phyloP scores from a whole-genome alignment of 2,329 filamentous ascomycete species.

The Leptographium procerum region DNA sequence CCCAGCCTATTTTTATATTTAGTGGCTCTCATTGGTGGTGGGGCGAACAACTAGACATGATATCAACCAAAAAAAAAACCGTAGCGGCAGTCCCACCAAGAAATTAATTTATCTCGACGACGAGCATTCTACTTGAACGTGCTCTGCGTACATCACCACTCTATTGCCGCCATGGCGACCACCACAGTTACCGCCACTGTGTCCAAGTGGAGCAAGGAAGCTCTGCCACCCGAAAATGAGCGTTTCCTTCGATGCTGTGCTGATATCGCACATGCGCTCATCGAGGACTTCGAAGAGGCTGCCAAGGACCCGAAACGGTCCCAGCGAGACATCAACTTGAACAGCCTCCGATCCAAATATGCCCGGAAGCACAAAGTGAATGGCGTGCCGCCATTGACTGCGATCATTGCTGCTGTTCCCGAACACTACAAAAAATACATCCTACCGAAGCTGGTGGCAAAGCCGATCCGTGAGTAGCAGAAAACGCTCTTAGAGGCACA shows the following conservation, averaged over 20 bases:
- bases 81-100: neutral
- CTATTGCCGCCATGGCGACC: neutral
- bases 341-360: conserved; percentile 73
- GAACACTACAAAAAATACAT: conserved; percentile 99
- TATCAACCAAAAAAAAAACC: neutral
- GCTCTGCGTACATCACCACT: too few relatives aligned
- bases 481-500: neutral
- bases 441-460: conserved; percentile 87
- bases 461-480: conserved; percentile 64
- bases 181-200: conserved; percentile 33
- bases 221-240: conserved; percentile 80
- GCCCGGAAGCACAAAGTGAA: conserved; percentile 86
- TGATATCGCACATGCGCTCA: conserved; percentile 85
- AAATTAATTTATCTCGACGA: neutral
- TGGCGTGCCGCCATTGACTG: conserved; percentile 81
- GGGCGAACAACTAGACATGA: too few relatives aligned
- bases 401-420: conserved; percentile 96
- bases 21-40: too few relatives aligned
- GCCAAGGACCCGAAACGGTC: conserved; percentile 60
- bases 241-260: conserved; percentile 88
- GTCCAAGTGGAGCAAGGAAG: conserved; percentile 34
- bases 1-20: too few relatives aligned
- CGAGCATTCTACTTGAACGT: too few relatives aligned
- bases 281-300: conserved; percentile 77
- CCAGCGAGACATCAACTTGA: conserved; percentile 84